Evolutionary conservation across 331 rosid genomes (phyloP).

Genomic region (Cucumis variabilis): DNA sequence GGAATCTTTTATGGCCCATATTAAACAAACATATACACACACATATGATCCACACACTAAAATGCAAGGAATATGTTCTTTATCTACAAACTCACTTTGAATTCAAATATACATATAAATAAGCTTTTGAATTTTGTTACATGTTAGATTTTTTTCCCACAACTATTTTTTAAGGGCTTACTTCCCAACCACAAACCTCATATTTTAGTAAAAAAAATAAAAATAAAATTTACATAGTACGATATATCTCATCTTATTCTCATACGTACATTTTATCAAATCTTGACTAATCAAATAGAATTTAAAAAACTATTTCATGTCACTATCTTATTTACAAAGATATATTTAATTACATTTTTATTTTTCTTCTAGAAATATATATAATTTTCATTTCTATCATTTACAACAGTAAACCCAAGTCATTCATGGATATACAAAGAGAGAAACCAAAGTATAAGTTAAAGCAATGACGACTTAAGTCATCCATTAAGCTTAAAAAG

Average conservation of each 20-base stretch:
- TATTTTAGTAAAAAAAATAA: neutral
- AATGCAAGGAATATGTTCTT: neutral
- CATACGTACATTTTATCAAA: no score
- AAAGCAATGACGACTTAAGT: neutral
- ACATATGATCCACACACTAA: no score
- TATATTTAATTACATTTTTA: no score
- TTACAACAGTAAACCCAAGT: neutral
- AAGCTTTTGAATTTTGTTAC: neutral
- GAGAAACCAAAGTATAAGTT: no score
- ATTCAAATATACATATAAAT: neutral
- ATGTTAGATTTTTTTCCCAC: neutral
- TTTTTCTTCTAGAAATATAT: no score
- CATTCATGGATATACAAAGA: no score
- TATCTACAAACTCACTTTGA: neutral
- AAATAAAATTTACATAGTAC: no score
- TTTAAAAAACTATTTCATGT: no score
- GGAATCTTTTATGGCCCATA: neutral
- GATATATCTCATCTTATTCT: no score
- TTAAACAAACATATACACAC: neutral
- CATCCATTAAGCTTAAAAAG: neutral
- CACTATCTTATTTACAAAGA: no score
- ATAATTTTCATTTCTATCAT: no score
- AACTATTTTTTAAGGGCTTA: neutral
- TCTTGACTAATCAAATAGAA: no score
- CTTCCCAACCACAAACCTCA: neutral